Conservation (phyloP, 225 moss, liverwort and hornwort genomes). For the Lunularia cruciata region DNA sequence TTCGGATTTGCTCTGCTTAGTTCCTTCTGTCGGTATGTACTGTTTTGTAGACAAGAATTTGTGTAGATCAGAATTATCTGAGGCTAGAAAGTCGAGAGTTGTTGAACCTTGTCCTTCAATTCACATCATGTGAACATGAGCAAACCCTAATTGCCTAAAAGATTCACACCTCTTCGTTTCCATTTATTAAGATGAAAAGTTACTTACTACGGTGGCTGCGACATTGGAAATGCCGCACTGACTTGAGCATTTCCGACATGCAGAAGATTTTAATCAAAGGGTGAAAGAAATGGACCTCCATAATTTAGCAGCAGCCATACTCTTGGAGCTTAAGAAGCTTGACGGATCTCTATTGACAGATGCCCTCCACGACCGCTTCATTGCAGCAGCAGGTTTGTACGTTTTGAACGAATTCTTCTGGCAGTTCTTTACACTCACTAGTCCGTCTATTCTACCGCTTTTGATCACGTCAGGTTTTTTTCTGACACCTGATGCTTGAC, state of each 20-base stretch:
- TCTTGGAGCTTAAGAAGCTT: slow-evolving; percentile 37
- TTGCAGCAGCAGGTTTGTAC: slow-evolving; percentile 42
- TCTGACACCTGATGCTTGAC: background rate
- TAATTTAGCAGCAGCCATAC: slow-evolving; percentile 31
- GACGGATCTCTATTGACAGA: slow-evolving; percentile 44
- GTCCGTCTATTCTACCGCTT: background rate
- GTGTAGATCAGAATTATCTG: no score
- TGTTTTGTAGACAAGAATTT: no score
- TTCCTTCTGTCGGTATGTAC: no score
- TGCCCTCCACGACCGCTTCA: slow-evolving; percentile 44
- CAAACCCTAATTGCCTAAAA: no score
- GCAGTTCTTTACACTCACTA: background rate
- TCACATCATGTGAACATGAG: no score
- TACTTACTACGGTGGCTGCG: no score
- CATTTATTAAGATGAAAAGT: no score
- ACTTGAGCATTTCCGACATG: background rate
- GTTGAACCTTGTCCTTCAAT: no score
- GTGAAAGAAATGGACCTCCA: slow-evolving; percentile 35
- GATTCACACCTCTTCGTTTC: no score
- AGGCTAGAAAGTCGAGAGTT: no score
- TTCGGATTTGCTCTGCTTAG: background rate
- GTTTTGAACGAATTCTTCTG: background rate
- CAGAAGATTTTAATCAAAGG: background rate
- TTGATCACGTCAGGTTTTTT: background rate
- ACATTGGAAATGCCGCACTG: background rate